Percentiles rank a stretch among this genome's conserved stretches.
These are phyloP conservation scores for Fraxinus sp. DNA, from an alignment of 305 asterid species.

Conservation along the genomic window DNA sequence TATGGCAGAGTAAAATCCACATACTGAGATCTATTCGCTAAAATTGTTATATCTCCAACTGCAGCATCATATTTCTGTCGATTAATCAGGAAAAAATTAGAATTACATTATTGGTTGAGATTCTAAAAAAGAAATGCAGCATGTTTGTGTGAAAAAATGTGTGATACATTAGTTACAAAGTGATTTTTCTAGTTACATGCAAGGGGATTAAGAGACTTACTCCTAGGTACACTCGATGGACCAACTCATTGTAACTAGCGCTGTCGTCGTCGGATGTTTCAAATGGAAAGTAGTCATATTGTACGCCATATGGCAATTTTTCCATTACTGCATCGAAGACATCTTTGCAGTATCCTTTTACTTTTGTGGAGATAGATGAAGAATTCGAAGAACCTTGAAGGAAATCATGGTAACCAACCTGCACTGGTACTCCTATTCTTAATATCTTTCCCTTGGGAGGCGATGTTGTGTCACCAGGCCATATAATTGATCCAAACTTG, in stretches of 20 bases:
- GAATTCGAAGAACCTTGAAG: slow-evolving; percentile 37
- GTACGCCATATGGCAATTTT: slow-evolving; percentile 42
- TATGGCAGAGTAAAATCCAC: slow-evolving; percentile 65
- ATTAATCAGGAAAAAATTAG: slow-evolving; percentile 7
- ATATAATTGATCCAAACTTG: slow-evolving; percentile 37
- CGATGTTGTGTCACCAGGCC: slow-evolving; percentile 48
- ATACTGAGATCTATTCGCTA: slow-evolving; percentile 48
- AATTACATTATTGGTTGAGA: neutral
- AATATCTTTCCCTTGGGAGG: slow-evolving; percentile 49
- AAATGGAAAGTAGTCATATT: slow-evolving; percentile 52
- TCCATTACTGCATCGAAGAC: slow-evolving; percentile 52
- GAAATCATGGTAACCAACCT: slow-evolving; percentile 45
- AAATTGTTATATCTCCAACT: slow-evolving; percentile 61
- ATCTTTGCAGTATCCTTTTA: slow-evolving; percentile 53
- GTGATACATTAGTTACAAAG: neutral
- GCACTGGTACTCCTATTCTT: slow-evolving; percentile 54
- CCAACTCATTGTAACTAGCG: slow-evolving; percentile 39
- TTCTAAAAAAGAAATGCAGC: neutral
- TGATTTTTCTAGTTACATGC: neutral
- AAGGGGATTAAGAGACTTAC: slow-evolving; percentile 32
- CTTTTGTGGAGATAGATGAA: slow-evolving; percentile 31
- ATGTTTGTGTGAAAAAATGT: neutral
- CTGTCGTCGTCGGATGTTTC: slow-evolving; percentile 29
- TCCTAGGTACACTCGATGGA: slow-evolving; percentile 53
- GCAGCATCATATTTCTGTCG: slow-evolving; percentile 49